These are phyloP conservation scores for Fusarium praegraminearum DNA, from an alignment of 2,329 filamentous ascomycete species.

Conservation along the genomic window DNA sequence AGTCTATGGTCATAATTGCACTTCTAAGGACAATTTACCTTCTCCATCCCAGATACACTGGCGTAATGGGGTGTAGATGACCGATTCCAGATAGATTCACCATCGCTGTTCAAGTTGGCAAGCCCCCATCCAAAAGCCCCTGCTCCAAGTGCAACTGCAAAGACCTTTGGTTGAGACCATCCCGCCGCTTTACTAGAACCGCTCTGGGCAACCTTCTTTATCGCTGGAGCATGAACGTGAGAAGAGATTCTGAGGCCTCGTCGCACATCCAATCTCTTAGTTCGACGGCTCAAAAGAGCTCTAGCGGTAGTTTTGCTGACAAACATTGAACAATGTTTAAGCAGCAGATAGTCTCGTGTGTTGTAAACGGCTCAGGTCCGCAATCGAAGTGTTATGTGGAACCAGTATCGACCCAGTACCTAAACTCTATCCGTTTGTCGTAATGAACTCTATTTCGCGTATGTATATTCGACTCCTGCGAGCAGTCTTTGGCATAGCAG, in stretches of 20 bases:
- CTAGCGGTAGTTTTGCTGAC: constrained; percentile 31
- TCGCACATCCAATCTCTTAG: constrained; percentile 21
- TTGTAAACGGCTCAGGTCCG: constrained; percentile 2
- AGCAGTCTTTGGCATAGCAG: constrained; percentile 1
- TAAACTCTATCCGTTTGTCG: constrained; percentile 12
- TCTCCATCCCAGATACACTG: constrained; percentile 58
- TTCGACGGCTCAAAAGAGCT: constrained; percentile 34
- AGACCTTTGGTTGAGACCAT: constrained; percentile 52
- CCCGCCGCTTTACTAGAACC: constrained; percentile 20
- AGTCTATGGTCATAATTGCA: constrained; percentile 3
- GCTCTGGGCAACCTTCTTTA: constrained; percentile 11
- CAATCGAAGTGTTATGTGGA: constrained; percentile 24
- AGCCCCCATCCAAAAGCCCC: constrained; percentile 58
- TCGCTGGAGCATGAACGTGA: constrained; percentile 17
- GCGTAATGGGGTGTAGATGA: constrained; percentile 54
- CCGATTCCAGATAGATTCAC: constrained; percentile 31
- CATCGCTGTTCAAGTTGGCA: constrained; percentile 47
- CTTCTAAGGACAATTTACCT: constrained; percentile 46
- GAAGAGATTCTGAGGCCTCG: constrained; percentile 31
- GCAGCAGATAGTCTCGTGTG: background rate
- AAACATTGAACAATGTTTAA: constrained; percentile 30
- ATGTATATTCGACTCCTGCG: constrained; percentile 1
- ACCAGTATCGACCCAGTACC: constrained; percentile 19
- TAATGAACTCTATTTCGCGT: background rate
- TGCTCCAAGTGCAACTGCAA: constrained; percentile 55